These are phyloP conservation scores for Yarrowia sp. DNA, from an alignment of 805 yeast genomes.

Conservation along the genomic window DNA sequence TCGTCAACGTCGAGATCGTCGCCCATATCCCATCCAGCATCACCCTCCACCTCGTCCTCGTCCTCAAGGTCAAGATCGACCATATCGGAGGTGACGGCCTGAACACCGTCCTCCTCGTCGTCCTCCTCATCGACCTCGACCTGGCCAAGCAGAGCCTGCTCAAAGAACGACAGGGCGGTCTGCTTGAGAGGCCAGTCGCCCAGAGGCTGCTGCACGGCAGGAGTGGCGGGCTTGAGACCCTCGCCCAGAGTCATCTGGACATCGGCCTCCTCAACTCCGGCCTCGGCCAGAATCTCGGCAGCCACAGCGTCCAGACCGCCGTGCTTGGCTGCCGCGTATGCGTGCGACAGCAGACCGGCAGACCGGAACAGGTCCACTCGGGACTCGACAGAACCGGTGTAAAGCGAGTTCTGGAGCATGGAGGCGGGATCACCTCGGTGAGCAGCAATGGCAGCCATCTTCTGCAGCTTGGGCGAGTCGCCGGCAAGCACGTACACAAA, in stretches of 20 bases:
- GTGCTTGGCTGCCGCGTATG: slow-evolving; percentile 87
- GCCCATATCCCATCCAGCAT: slow-evolving; percentile 58
- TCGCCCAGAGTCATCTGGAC: slow-evolving; percentile 56
- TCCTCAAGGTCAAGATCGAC: slow-evolving; percentile 35
- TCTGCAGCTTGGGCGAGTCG: slow-evolving; percentile 66
- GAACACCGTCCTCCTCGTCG: slow-evolving; percentile 46
- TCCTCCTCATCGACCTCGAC: slow-evolving; percentile 61
- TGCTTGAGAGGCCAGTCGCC: slow-evolving; percentile 80
- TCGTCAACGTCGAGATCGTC: slow-evolving; percentile 59
- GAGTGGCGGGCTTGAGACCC: slow-evolving; percentile 37
- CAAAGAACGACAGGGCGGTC: slow-evolving; percentile 75
- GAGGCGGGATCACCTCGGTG: slow-evolving; percentile 79
- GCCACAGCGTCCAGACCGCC: slow-evolving; percentile 79
- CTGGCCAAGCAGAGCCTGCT: slow-evolving; percentile 76
- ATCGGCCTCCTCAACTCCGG: slow-evolving; percentile 63
- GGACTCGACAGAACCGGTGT: slow-evolving; percentile 68
- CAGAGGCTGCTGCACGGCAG: slow-evolving; percentile 46
- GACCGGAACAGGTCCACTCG: slow-evolving; percentile 71
- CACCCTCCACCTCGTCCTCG: slow-evolving; percentile 73
- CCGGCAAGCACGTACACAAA: slow-evolving; percentile 86
- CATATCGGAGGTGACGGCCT: slow-evolving; percentile 33
- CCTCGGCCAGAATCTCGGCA: slow-evolving; percentile 62
- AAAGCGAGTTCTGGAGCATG: slow-evolving; percentile 77
- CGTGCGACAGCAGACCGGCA: slow-evolving; percentile 81
- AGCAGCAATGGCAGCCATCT: slow-evolving; percentile 88